These are phyloP conservation scores for Mycosarcoma mackinlayi DNA, from an alignment of 1,284 basidiomycete genomes.

Conservation along the genomic window DNA sequence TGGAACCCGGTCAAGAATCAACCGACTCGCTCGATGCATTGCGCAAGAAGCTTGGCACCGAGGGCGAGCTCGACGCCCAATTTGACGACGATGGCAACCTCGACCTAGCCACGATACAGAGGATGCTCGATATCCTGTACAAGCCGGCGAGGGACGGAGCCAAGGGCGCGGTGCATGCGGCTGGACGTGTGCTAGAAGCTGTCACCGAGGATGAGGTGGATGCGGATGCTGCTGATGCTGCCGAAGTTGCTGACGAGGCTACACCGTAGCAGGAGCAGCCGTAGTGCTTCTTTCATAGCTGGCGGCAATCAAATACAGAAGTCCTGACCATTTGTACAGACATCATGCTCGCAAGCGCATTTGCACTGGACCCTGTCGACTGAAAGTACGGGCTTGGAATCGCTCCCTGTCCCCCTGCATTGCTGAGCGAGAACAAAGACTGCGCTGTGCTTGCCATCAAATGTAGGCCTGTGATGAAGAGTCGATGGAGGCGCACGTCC, in stretches of 20 bases:
- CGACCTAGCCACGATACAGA: constrained; percentile 57
- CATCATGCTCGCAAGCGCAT: no score
- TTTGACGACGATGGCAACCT: constrained; percentile 60
- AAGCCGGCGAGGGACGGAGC: constrained; percentile 39
- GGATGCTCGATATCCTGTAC: constrained; percentile 60
- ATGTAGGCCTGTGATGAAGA: no score
- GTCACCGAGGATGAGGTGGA: constrained; percentile 34
- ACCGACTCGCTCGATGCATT: constrained; percentile 31
- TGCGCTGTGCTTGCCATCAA: no score
- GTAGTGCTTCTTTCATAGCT: no score
- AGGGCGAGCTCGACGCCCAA: constrained; percentile 51
- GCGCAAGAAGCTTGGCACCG: constrained; percentile 23
- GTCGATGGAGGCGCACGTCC: no score
- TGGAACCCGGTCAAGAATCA: constrained; percentile 39
- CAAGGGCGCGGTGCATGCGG: constrained; percentile 21
- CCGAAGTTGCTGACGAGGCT: constrained; percentile 41
- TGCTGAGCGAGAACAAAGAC: no score
- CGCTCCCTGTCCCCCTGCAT: no score
- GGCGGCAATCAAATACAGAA: no score
- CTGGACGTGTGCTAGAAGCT: constrained; percentile 28
- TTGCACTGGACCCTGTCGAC: no score
- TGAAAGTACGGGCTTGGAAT: no score
- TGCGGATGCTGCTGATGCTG: constrained; percentile 39
- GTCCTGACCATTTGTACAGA: no score
- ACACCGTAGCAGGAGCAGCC: no score